Conservation (phyloP, 164 flowering plant genomes). For the Vitis cinerea region DNA sequence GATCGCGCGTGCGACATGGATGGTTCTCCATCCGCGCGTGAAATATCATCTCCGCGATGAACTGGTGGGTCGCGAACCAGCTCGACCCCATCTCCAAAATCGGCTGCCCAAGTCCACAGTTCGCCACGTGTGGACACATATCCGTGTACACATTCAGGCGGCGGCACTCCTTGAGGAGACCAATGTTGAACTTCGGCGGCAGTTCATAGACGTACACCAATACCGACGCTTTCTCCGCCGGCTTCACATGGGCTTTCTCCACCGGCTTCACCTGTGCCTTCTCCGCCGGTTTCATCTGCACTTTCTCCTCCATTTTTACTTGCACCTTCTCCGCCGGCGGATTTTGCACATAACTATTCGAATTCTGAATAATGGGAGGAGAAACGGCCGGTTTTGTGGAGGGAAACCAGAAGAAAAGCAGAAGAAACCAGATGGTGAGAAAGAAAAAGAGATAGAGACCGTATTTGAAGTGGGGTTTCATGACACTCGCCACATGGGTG, state of each 20-base stretch:
- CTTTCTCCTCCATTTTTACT: too few relatives aligned
- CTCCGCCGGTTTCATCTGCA: not conserved
- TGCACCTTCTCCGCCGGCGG: too few relatives aligned
- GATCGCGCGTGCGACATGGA: constrained; percentile 37
- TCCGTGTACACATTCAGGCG: constrained; percentile 46
- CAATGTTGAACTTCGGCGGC: constrained; percentile 47
- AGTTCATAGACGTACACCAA: constrained; percentile 42
- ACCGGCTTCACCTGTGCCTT: not conserved
- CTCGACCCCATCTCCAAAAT: constrained; percentile 6
- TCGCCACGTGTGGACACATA: constrained; percentile 61
- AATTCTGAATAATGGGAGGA: not conserved
- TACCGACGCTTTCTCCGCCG: not conserved
- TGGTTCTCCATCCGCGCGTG: constrained; percentile 45
- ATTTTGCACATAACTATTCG: too few relatives aligned
- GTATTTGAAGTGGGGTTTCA: too few relatives aligned
- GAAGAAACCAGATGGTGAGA: constrained; percentile 7
- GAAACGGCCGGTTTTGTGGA: not conserved
- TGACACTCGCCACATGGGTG: too few relatives aligned
- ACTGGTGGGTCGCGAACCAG: constrained; percentile 60
- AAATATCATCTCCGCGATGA: constrained; percentile 57
- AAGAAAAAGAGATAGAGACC: not conserved
- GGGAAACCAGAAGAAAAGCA: not conserved
- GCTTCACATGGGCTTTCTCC: too few relatives aligned
- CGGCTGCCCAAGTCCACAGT: constrained; percentile 53
- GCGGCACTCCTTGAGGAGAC: constrained; percentile 37